Percentiles rank a stretch among this genome's conserved stretches.
These are phyloP conservation scores for Pichia scutulata DNA, from an alignment of 805 yeast species.

Conservation along the genomic window DNA sequence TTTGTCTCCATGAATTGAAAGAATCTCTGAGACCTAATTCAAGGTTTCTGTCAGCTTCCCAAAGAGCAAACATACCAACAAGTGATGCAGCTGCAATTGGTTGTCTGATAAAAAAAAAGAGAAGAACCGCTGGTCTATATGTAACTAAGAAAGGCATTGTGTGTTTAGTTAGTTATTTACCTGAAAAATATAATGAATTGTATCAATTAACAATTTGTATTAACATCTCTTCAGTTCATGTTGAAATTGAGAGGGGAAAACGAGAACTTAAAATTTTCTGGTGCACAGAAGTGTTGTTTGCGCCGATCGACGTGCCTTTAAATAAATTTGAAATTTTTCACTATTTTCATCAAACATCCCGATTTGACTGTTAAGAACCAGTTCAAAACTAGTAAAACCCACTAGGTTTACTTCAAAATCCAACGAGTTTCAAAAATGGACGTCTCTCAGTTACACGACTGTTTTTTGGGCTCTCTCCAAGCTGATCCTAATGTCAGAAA, in stretches of 20 bases:
- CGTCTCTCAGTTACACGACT: conserved; percentile 54
- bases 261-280: neutral
- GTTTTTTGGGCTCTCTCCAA: conserved; percentile 73
- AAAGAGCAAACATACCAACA: conserved; percentile 27
- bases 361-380: neutral
- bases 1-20: conserved; percentile 23
- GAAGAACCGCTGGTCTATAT: conserved; percentile 31
- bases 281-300: neutral
- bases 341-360: neutral
- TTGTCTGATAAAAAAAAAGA: conserved; percentile 31
- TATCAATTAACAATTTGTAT: too few relatives aligned
- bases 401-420: neutral
- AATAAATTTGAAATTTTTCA: neutral
- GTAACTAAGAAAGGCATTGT: conserved; percentile 22
- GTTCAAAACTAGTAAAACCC: neutral
- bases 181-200: neutral
- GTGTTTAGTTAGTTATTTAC: neutral
- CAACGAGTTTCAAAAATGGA: conserved; percentile 45
- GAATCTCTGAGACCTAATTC: conserved; percentile 26
- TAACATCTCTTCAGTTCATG: neutral
- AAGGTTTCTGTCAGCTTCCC: conserved; percentile 31
- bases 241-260: neutral
- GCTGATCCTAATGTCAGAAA: conserved; percentile 53
- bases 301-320: neutral
- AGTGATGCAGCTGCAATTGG: conserved; percentile 30